Conservation (phyloP, 352 stramenopile species). For the Sclerospora graminicola region DNA sequence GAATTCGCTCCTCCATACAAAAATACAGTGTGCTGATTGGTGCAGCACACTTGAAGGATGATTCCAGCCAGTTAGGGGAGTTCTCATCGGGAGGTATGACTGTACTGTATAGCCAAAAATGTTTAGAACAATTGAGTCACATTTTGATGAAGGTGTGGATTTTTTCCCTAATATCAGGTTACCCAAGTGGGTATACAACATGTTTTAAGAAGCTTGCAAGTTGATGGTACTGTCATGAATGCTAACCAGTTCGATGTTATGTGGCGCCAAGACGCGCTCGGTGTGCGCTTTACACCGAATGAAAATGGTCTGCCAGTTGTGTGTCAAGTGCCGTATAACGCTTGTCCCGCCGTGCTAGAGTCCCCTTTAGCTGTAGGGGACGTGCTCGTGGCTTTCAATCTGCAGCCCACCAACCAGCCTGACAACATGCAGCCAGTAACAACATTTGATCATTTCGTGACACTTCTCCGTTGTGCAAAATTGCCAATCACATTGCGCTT, state of each 20-base stretch:
- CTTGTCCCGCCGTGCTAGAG: conserved; percentile 35
- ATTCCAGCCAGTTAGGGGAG: too few relatives aligned
- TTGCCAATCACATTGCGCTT: conserved; percentile 60
- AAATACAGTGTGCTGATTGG: too few relatives aligned
- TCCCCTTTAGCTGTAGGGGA: conserved; percentile 49
- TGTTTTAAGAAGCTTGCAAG: too few relatives aligned
- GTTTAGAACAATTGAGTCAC: too few relatives aligned
- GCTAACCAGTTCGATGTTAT: conserved; percentile 59
- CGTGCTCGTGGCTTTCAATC: conserved; percentile 45
- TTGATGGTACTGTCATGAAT: too few relatives aligned
- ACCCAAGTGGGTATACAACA: too few relatives aligned
- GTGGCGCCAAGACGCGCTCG: conserved; percentile 42
- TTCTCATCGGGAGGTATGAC: too few relatives aligned
- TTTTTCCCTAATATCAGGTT: too few relatives aligned
- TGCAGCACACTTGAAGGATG: too few relatives aligned
- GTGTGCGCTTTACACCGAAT: conserved; percentile 67
- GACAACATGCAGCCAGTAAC: conserved; percentile 23
- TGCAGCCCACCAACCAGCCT: conserved; percentile 19
- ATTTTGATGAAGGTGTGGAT: too few relatives aligned
- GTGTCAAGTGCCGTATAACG: conserved; percentile 46
- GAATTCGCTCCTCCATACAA: too few relatives aligned
- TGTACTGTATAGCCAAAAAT: too few relatives aligned
- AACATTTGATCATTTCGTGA: conserved; percentile 40
- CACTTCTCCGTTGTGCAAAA: conserved; percentile 36
- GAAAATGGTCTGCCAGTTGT: conserved; percentile 53